A percentile compares a stretch with the other conserved stretches of the same genome.
Evolutionary conservation across 1,284 basidiomycete species (phyloP).

Genomic region (Tilletia indica): DNA sequence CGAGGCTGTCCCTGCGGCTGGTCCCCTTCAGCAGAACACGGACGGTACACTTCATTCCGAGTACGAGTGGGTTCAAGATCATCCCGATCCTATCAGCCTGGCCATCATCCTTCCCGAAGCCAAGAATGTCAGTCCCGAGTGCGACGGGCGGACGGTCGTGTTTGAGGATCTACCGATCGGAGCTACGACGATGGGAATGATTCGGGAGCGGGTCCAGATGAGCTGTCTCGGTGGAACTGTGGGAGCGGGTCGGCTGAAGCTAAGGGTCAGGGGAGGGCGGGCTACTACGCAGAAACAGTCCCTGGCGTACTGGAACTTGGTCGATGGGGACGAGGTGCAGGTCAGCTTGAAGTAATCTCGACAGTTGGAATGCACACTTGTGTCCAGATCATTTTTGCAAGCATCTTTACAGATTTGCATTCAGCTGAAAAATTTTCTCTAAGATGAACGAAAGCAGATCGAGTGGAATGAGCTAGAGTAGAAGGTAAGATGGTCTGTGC

Average conservation of each 20-base stretch:
- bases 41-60: conserved; percentile 34
- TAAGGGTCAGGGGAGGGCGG: conserved; percentile 44
- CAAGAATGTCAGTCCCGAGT: conserved; percentile 25
- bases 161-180: conserved; percentile 34
- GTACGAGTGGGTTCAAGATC: conserved; percentile 39
- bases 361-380: background rate
- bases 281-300: conserved; percentile 49
- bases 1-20: background rate
- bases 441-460: no score
- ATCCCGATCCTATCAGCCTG: conserved; percentile 38
- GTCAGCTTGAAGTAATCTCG: conserved; percentile 27
- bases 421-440: no score
- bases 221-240: conserved; percentile 36
- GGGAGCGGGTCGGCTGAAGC: conserved; percentile 41
- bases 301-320: conserved; percentile 50
- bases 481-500: no score
- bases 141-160: conserved; percentile 39
- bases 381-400: background rate
- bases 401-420: no score
- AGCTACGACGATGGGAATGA: conserved; percentile 24
- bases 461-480: no score
- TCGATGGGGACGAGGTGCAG: conserved; percentile 40
- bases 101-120: conserved; percentile 34
- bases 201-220: conserved; percentile 48
- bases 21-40: background rate